These are phyloP conservation scores for Neurospora sp. DNA, from an alignment of 495 filamentous ascomycete genomes.

Conservation along the genomic window DNA sequence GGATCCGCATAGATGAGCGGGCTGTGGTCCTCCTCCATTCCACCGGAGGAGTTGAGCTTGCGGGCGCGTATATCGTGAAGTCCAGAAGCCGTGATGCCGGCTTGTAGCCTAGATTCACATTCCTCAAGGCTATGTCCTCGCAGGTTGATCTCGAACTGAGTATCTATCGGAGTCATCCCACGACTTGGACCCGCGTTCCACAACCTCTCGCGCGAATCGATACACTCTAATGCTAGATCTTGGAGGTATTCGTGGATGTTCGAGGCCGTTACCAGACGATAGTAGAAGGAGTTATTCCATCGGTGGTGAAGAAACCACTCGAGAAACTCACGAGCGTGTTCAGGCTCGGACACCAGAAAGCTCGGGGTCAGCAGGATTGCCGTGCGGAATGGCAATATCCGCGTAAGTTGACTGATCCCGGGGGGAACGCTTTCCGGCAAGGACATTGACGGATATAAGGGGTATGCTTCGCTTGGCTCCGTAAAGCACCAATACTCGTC, in stretches of 20 bases:
- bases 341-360: constrained; percentile 43
- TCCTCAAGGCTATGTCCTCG: constrained; percentile 15
- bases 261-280: constrained; percentile 24
- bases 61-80: constrained; percentile 9
- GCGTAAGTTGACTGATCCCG: constrained; percentile 28
- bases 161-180: not conserved
- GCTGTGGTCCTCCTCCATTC: constrained; percentile 23
- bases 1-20: constrained; percentile 32
- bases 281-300: constrained; percentile 7
- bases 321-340: constrained; percentile 41
- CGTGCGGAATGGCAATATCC: constrained; percentile 48
- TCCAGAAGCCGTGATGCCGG: constrained; percentile 15
- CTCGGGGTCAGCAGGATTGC: constrained; percentile 57
- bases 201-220: constrained; percentile 20
- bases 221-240: constrained; percentile 30
- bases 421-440: not conserved
- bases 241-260: constrained; percentile 35
- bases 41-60: constrained; percentile 5
- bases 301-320: constrained; percentile 40
- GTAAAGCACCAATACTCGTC: constrained; percentile 26
- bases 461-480: constrained; percentile 12
- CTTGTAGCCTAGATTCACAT: constrained; percentile 17
- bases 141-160: constrained; percentile 9
- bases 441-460: constrained; percentile 17
- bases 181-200: not conserved